Evolutionary conservation across 2,329 filamentous ascomycete genomes (phyloP), one percentile per base, ranked within the genome.

Genomic region (Talaromyces sp.): DNA sequence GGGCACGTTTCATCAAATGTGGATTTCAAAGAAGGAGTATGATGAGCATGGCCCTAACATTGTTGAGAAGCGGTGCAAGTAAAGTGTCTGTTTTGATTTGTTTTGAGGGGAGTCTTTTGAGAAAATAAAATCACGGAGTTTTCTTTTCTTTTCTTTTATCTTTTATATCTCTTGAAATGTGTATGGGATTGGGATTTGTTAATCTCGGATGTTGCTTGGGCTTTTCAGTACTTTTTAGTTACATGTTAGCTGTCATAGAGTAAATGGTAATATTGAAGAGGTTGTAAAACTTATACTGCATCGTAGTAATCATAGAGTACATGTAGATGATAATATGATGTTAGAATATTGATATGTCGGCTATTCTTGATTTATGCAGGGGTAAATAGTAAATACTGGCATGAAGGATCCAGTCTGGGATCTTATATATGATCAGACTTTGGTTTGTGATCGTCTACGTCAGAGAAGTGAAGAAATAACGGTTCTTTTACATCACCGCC

Each of bases 1-100:
- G 78, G 96, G 96, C 9, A 96, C 93, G 14, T 99, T 99, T 79
- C 95, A 99, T 80, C 95, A 99, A 81, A 94, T 99, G 90, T 99
- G 95, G 95, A 96, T 99, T 69, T 94, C 89, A 28, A 91, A 88
- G 77, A 96, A 96, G 82, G 95, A 99, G 81, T 98, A 97, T 70
- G 92, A 97, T 66, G 96, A 99, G 82, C 93, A 96, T 75, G 95
- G 95, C 1, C 82, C 88, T 5, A 87, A 87, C 66, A 93, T 98
- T 69, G 91, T 98, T 52, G 94, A 98, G 83, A 97, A 96, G 85
- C 84, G 94, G 70, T 98, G 94, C 84, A 96, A 96, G 81, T 98
- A 72, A 79, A 36, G 40, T 47, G 9, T 18, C n/a, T 47, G 3
- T 27, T 18, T 47, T n/a, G 14, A 5, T n/a, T 40, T n/a, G 14